Evolutionary conservation across 2,329 filamentous ascomycete species (phyloP), one percentile per base, ranked within the genome.

Genomic region (Fusarium tupiense): DNA sequence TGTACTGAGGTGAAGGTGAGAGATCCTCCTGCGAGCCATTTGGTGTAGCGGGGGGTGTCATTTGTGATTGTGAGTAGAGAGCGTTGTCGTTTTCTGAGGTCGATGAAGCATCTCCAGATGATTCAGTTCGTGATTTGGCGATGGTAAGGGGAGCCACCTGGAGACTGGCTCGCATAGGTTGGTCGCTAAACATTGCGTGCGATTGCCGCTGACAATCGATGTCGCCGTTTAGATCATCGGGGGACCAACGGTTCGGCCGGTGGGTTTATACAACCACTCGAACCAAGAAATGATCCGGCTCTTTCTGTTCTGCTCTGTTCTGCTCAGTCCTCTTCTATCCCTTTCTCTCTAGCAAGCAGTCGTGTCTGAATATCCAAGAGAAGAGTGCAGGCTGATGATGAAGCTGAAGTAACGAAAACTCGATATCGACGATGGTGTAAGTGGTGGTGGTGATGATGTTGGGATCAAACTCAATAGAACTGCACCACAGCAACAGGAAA

Each of bases 41-140:
- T 24, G 93, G 94, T 14, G 93, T 95, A 71, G 91, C 86, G 47
- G 94, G 93, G 35, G 94, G 93, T 56, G 93, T 95, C 83, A 95
- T 92, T 75, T 94, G 91, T 54, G 88, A 84, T 76, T 87, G 83
- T 49, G 84, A 77, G 79, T 87, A 85, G 56, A 84, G 82, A 67
- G 84, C 84, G 61, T 81, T 80, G 72, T 82, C 82, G 56, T 79
- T 76, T 66, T 80, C 72, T n/a, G 71, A 64, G 38, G 77, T 73
- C 40, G 77, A 76, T 46, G 79, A 77, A 69, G 77, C 81, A 81
- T 83, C 69, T 75, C 76, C 73, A 67, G 66, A 62, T 26, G 73
- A 53, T 44, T 77, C 73, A 61, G 76, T 56, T 61, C 75, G 79
- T 52, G 80, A 78, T 79, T 88, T 90, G 54, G 86, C 82, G 69